Base-by-base conservation (phyloP, 164 flowering plant species). In the Berberis thunbergii region DNA sequence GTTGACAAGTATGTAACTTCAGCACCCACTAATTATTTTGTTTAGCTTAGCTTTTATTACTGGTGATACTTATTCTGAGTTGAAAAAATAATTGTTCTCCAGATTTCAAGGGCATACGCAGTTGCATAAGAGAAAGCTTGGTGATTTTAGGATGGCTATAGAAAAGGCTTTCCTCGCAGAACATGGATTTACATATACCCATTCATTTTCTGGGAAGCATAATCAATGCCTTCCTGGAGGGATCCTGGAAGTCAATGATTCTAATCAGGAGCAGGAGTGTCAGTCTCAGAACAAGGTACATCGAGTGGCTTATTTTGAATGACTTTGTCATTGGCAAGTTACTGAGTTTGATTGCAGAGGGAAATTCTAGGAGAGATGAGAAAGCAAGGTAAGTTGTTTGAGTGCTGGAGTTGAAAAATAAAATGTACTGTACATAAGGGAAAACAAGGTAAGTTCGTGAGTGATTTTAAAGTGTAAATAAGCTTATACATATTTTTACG, bases 151-250 rank as follows among this genome's bases (percentile, higher is more conserved):
- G 61, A 78, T 77, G 73, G 99, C 99, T 11, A 73, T 89, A 44
- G 98, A 95, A 66, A 96, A 95, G 76, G 98, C 97, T 1, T 84
- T 83, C 79, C 63, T 91, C 62, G 98, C 87, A 53, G 99, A 91
- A 54, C 70, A 79, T 71, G 95, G 96, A 4, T 81, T 80, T 70
- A 3, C 43, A 2, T 69, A 61, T 59, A 85, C 57, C 67, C 77
- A 73, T 65, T 58, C 72, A 64, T 81, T 75, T 41, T 75, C 74
- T 71, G 83, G 73, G 59, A 78, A 76, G 53, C 64, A 59, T 67
- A 75, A 69, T 54, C 79, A 75, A 41, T 69, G 79, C 13, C 60
- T 73, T 57, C 72, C 63, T 8, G 74, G 74, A 67, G 83, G 79
- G 65, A 62, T 69, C 62, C 82, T 78, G 50, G 84, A 83, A 72